phyloP scores from a whole-genome alignment of 495 filamentous ascomycete genomes.

The Pyrenula aspistea region DNA sequence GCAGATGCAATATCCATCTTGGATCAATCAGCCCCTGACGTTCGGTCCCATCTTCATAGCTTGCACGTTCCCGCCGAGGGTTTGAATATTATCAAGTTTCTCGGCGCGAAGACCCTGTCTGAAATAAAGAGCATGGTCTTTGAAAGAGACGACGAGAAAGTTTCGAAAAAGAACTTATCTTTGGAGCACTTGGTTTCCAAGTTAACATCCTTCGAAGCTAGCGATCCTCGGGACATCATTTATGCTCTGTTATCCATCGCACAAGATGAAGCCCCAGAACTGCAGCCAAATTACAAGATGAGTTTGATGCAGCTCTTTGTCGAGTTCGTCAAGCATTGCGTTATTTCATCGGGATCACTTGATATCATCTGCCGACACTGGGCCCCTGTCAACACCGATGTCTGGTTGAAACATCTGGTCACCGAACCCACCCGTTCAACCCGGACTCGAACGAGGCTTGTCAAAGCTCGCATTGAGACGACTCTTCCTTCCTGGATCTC shows the following conservation, averaged over 20 bases:
- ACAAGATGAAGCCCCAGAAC: slow-evolving; percentile 6
- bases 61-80: not conserved
- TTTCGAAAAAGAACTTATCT: slow-evolving; percentile 4
- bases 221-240: slow-evolving; percentile 11
- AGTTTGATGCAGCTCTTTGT: slow-evolving; percentile 13
- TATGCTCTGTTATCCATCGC: slow-evolving; percentile 14
- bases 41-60: slow-evolving; percentile 1
- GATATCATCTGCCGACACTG: slow-evolving; percentile 20
- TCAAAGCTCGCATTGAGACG: not conserved
- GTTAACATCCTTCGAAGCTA: slow-evolving; percentile 13
- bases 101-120: not conserved
- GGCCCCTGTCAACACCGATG: slow-evolving; percentile 8
- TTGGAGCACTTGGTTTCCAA: slow-evolving; percentile 15
- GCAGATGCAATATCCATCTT: slow-evolving; percentile 10
- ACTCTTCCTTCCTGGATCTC: not conserved
- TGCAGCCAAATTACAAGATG: slow-evolving; percentile 6
- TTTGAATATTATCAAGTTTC: not conserved
- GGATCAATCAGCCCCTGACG: not conserved
- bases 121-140: not conserved
- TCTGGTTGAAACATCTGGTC: not conserved
- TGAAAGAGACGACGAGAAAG: slow-evolving; percentile 1
- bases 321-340: slow-evolving; percentile 4
- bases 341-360: slow-evolving; percentile 6
- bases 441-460: not conserved
- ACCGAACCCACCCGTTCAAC: not conserved